Evolutionary conservation across 2,329 filamentous ascomycete species (phyloP), one percentile per base, ranked within the genome.

Genomic region (Aspergillus alliaceus): DNA sequence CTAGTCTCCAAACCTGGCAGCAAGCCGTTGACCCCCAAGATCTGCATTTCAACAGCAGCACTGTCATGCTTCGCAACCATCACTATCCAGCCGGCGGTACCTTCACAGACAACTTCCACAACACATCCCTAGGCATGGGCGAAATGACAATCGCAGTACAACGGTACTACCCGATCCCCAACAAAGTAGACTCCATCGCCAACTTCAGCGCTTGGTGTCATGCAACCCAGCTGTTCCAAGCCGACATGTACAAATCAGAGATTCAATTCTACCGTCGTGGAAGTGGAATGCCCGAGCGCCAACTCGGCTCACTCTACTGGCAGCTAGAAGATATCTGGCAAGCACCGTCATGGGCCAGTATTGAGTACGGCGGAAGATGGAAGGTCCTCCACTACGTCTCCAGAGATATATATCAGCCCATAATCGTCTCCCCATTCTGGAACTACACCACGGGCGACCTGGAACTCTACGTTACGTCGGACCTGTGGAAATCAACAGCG

Each of bases 251-350:
- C 69, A 81, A 80, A 39, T 79, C 75, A 2, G 79, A 87, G 68
- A 87, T 87, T 15, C 77, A 83, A 53, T 87, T 84, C 70, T 88
- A 88, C 64, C 79, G 85, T 5, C 75, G 82, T 5, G 85, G 85
- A 0, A 84, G 81, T 37, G 85, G 84, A 0, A 65, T 80, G 63
- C 81, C 79, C 0, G 80, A 87, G 58, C 76, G 84, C 0, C 84
- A 87, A 62, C 76, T 87, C 2, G 85, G 85, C 0, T 80, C 78
- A 11, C 66, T 88, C 5, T 87, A 87, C 67, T 88, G 85, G 86
- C 85, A 88, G 64, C 74, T 88, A 1, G 84, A 88, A 62, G 85
- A 88, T 64, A 82, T 86, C 57, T 86, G 84, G 84, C 83, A 85
- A 61, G 84, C 84, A 1, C 84, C 85, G 0, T 86, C 83, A 0